A percentile compares a stretch with the other conserved stretches of the same genome.
Evolutionary conservation across 2,329 filamentous ascomycete genomes (phyloP).

Genomic region (Elsinoe fawcettii): DNA sequence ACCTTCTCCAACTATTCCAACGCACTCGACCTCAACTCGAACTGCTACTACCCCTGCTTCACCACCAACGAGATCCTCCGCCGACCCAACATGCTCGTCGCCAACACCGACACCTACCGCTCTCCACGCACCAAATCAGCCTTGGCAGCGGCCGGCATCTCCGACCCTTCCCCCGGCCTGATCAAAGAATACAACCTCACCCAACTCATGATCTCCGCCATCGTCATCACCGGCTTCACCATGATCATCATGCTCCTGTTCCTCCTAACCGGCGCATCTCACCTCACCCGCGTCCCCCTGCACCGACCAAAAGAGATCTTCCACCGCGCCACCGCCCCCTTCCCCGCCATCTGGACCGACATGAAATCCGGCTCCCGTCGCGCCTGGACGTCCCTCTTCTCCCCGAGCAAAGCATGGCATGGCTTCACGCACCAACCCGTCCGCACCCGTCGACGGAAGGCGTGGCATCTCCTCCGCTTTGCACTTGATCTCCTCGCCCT

Average conservation of each 20-base stretch:
- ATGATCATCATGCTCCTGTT: constrained; percentile 5
- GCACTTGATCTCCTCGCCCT: background rate
- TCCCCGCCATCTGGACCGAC: background rate
- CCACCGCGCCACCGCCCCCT: background rate
- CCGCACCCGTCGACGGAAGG: background rate
- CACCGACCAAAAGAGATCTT: constrained; percentile 9
- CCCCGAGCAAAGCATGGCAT: background rate
- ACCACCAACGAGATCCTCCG: background rate
- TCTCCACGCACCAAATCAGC: background rate
- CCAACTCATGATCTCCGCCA: background rate
- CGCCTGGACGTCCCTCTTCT: background rate
- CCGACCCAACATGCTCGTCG: background rate
- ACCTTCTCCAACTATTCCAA: constrained; percentile 4
- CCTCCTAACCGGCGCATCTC: background rate
- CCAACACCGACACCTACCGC: background rate
- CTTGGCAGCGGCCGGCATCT: background rate
- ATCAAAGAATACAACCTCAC: constrained; percentile 1
- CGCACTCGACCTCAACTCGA: background rate
- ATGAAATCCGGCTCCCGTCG: background rate
- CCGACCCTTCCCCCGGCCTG: background rate
- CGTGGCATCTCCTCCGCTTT: background rate
- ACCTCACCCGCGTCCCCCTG: background rate
- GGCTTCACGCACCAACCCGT: background rate
- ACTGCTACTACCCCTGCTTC: constrained; percentile 7
- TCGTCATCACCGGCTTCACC: background rate